These are phyloP conservation scores for Chlorella ohadii DNA, from an alignment of 139 green algal genomes.

Conservation along the genomic window DNA sequence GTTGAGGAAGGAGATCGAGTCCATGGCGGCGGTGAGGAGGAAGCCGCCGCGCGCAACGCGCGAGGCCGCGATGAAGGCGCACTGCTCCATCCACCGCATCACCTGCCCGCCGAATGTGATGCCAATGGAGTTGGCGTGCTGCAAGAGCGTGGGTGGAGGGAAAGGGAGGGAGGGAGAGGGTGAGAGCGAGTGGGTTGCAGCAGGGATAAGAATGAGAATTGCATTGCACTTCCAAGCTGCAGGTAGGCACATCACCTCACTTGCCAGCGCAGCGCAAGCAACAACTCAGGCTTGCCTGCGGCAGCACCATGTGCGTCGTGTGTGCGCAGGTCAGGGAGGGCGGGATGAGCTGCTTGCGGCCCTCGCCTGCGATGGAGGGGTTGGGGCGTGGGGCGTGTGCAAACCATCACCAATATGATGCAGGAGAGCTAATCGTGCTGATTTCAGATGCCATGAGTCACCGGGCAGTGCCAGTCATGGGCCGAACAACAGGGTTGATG, in stretches of 20 bases:
- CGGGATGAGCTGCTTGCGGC: slow-evolving; percentile 42
- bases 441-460: no score
- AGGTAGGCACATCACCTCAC: no score
- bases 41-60: slow-evolving; percentile 64
- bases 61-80: slow-evolving; percentile 78
- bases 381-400: no score
- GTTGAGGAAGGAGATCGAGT: slow-evolving; percentile 72
- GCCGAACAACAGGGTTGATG: no score
- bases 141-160: not conserved
- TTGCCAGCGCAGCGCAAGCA: no score
- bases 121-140: slow-evolving; percentile 81
- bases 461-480: no score
- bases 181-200: no score
- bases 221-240: no score
- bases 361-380: not conserved
- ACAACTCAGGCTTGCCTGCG: slow-evolving; percentile 27
- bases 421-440: no score
- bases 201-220: no score
- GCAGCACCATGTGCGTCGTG: slow-evolving; percentile 85
- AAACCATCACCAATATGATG: no score
- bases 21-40: slow-evolving; percentile 81
- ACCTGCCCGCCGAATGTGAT: slow-evolving; percentile 86
- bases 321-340: slow-evolving; percentile 70
- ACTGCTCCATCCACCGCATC: slow-evolving; percentile 85
- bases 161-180: not conserved